Evolutionary conservation across 2,329 filamentous ascomycete species (phyloP).

Genomic region (Canariomyces notabilis): DNA sequence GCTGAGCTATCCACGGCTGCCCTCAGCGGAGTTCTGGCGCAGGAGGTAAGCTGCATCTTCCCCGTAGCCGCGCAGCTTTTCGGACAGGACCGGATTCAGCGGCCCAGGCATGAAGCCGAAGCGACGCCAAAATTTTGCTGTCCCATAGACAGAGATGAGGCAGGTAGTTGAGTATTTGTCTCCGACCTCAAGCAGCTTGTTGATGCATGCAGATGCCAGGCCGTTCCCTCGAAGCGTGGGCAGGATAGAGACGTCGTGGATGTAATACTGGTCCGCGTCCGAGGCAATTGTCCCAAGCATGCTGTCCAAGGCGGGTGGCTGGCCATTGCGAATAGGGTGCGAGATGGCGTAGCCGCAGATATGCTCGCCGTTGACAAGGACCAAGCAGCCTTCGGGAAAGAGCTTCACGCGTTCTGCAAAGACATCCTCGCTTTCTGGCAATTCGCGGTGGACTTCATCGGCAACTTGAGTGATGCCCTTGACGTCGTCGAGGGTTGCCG

Average conservation of each 20-base stretch:
- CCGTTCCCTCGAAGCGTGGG: slow-evolving; percentile 27
- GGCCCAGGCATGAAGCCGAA: slow-evolving; percentile 28
- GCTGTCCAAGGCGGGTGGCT: slow-evolving; percentile 31
- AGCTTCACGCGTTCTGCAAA: slow-evolving; percentile 32
- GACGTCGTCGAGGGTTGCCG: background rate
- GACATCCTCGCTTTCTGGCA: slow-evolving; percentile 30
- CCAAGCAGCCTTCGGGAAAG: slow-evolving; percentile 33
- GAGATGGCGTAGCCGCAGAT: slow-evolving; percentile 34
- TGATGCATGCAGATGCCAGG: slow-evolving; percentile 24
- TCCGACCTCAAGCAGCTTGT: slow-evolving; percentile 21
- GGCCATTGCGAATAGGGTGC: slow-evolving; percentile 30
- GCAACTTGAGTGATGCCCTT: slow-evolving; percentile 6
- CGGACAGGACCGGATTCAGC: slow-evolving; percentile 22
- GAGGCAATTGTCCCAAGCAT: slow-evolving; percentile 27
- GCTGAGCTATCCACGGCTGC: no score
- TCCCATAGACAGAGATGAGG: slow-evolving; percentile 35
- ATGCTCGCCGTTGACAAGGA: slow-evolving; percentile 21
- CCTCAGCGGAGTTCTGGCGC: slow-evolving; percentile 4
- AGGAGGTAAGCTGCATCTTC: slow-evolving; percentile 29
- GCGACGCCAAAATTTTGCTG: slow-evolving; percentile 29
- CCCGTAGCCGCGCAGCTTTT: slow-evolving; percentile 32
- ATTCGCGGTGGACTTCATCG: slow-evolving; percentile 27
- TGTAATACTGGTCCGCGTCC: slow-evolving; percentile 34
- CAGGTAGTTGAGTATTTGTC: slow-evolving; percentile 24
- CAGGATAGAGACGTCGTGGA: slow-evolving; percentile 34